Conservation (phyloP, 164 flowering plant genomes). For the Tetracentron sinense region DNA sequence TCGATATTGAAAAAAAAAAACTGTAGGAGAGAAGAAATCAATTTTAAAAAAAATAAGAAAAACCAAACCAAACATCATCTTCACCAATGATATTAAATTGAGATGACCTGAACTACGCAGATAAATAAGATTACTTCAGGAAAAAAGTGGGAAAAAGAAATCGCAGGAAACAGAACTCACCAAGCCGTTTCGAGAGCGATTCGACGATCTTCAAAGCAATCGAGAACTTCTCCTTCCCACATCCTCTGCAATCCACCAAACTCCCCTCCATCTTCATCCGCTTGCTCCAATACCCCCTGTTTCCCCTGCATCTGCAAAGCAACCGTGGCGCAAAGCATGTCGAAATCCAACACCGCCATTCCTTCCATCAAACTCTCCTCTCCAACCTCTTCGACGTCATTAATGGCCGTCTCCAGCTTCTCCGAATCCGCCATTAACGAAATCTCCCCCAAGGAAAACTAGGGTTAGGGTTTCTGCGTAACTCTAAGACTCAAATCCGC, state of each 20-base stretch:
- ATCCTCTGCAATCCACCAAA: conserved; percentile 73
- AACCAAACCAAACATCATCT: not conserved
- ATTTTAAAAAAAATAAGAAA: no score
- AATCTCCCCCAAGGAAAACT: not conserved
- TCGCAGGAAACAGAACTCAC: conserved; percentile 22
- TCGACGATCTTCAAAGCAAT: conserved; percentile 78
- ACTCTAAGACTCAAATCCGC: no score
- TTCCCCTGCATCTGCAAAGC: conserved; percentile 81
- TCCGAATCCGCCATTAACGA: conserved; percentile 52
- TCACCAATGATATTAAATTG: no score
- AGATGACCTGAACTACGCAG: no score
- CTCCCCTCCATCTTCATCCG: conserved; percentile 30
- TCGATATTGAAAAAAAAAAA: no score
- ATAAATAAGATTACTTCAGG: not conserved
- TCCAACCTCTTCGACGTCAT: conserved; percentile 25
- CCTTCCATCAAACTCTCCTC: conserved; percentile 42
- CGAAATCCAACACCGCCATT: conserved; percentile 74
- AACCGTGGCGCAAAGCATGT: conserved; percentile 82
- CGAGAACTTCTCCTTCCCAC: conserved; percentile 93
- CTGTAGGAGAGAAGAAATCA: no score
- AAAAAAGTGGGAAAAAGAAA: not conserved
- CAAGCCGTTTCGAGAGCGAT: conserved; percentile 65
- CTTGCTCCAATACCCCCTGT: conserved; percentile 34
- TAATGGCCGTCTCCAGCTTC: conserved; percentile 22
- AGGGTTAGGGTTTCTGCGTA: no score